Evolutionary conservation across 345 rosid species (phyloP).

Genomic region (Salix brachista): DNA sequence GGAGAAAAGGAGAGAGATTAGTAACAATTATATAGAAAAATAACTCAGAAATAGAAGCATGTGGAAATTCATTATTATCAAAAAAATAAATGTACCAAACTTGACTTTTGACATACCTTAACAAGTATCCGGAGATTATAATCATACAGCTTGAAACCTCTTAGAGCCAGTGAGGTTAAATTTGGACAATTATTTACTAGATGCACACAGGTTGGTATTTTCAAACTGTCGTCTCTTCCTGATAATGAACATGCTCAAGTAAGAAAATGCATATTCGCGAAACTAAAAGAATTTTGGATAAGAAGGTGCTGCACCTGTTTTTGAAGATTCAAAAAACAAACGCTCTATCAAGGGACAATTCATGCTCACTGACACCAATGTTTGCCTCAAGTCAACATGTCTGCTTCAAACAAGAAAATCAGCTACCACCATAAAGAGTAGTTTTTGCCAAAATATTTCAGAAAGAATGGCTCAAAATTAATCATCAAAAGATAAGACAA

Average conservation of each 20-base stretch:
- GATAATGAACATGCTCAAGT: constrained; percentile 22
- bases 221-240: constrained; percentile 67
- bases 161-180: constrained; percentile 66
- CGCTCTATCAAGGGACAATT: constrained; percentile 68
- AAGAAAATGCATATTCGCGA: constrained; percentile 16
- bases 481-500: not conserved
- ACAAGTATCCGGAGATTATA: constrained; percentile 52
- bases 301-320: constrained; percentile 42
- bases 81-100: not conserved
- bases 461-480: not conserved
- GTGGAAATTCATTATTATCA: not conserved
- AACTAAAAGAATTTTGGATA: constrained; percentile 13
- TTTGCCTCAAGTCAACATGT: constrained; percentile 56
- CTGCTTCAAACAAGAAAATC: constrained; percentile 31
- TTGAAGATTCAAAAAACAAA: constrained; percentile 67
- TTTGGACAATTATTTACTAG: constrained; percentile 69
- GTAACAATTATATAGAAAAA: not conserved
- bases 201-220: constrained; percentile 58
- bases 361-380: constrained; percentile 54
- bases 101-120: constrained; percentile 41
- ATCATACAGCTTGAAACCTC: constrained; percentile 75
- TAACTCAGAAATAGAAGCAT: not conserved
- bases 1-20: not conserved
- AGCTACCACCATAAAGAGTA: not conserved
- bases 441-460: not conserved